Conservation (phyloP, 192 early-diverging fungal species). For the Backusella tarrabulga region DNA sequence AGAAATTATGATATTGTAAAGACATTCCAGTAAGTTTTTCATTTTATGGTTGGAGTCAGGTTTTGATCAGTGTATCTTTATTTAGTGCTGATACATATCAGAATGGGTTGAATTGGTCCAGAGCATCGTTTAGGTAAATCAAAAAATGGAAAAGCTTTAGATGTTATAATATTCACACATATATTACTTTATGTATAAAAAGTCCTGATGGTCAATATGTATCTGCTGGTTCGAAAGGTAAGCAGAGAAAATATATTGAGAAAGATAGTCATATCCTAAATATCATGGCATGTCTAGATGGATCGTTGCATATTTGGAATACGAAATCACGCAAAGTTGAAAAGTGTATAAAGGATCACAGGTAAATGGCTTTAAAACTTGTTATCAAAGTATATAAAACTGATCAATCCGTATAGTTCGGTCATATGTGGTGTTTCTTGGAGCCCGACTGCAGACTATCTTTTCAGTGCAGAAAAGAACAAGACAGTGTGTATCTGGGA, state of each 20-base stretch:
- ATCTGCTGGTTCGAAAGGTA: conserved; percentile 70
- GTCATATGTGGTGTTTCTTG: conserved; percentile 70
- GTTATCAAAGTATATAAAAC: no score
- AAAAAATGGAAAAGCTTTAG: neutral
- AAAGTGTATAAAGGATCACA: conserved; percentile 67
- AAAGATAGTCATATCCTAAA: neutral
- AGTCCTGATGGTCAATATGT: conserved; percentile 88
- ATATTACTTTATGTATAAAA: neutral
- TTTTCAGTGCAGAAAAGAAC: conserved; percentile 73
- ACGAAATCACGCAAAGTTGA: conserved; percentile 62
- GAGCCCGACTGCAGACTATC: conserved; percentile 54
- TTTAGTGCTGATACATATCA: conserved; percentile 72
- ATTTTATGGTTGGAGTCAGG: neutral
- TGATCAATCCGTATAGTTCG: conserved; percentile 20
- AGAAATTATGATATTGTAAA: conserved; percentile 70
- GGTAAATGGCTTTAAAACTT: conserved; percentile 29
- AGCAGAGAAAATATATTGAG: neutral
- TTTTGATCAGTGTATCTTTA: neutral
- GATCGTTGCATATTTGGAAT: conserved; percentile 82
- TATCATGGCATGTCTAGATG: conserved; percentile 44
- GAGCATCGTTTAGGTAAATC: conserved; percentile 69
- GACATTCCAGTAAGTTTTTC: conserved; percentile 54
- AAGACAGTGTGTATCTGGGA: conserved; percentile 58
- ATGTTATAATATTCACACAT: neutral
- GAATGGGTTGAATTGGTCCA: conserved; percentile 86